A percentile compares a stretch with the other conserved stretches of the same genome.
These are phyloP conservation scores for Tolypocladium ovalisporum DNA, from an alignment of 2,329 filamentous ascomycete genomes.

Conservation along the genomic window DNA sequence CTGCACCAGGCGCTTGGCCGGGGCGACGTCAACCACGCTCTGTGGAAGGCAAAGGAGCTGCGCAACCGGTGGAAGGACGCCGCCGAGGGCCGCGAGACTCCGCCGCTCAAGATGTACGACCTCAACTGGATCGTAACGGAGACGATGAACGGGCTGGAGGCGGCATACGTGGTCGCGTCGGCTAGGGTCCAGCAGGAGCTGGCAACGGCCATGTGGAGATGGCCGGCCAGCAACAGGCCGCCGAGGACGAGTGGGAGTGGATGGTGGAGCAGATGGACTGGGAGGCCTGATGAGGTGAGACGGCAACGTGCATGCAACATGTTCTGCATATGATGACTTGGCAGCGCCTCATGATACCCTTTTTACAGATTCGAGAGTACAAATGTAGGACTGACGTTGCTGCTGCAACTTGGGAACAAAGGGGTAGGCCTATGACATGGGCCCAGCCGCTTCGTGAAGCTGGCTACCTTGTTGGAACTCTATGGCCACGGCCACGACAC, in stretches of 20 bases:
- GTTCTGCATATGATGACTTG: background rate
- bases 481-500: background rate
- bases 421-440: background rate
- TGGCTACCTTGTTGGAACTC: background rate
- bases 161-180: constrained; percentile 41
- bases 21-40: constrained; percentile 43
- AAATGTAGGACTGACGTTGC: background rate
- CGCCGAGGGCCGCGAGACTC: constrained; percentile 31
- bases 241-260: constrained; percentile 24
- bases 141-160: constrained; percentile 49
- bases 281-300: constrained; percentile 15
- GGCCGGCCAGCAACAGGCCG: background rate
- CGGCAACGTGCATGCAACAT: no score
- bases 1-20: constrained; percentile 43
- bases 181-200: constrained; percentile 29
- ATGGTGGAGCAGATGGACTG: constrained; percentile 30
- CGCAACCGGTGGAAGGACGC: constrained; percentile 64
- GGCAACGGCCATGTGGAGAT: constrained; percentile 25
- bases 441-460: background rate
- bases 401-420: background rate
- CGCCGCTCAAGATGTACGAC: constrained; percentile 46
- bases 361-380: background rate
- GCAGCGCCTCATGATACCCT: background rate
- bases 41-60: constrained; percentile 57
- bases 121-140: constrained; percentile 46